phyloP scores from a whole-genome alignment of 192 early-diverging fungal species.

The Coemansia sp. region DNA sequence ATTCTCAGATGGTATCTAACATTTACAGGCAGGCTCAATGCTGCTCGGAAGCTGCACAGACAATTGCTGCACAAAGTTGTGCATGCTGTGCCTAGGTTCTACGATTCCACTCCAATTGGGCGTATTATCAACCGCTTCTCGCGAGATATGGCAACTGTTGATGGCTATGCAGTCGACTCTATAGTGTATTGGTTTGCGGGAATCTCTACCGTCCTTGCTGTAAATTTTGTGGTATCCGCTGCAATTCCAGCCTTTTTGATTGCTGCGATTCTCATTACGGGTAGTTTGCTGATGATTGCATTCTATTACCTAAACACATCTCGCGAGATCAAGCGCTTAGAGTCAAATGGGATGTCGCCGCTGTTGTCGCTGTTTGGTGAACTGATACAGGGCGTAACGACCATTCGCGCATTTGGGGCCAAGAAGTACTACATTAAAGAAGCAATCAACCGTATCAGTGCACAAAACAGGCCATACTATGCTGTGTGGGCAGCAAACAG shows the following conservation, averaged over 20 bases:
- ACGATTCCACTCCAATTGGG: slow-evolving; percentile 81
- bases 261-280: slow-evolving; percentile 58
- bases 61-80: slow-evolving; percentile 60
- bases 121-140: slow-evolving; percentile 84
- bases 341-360: slow-evolving; percentile 70
- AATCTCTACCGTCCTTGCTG: slow-evolving; percentile 52
- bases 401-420: too few relatives aligned
- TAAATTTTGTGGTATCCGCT: slow-evolving; percentile 57
- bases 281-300: slow-evolving; percentile 63
- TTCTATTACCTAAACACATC: slow-evolving; percentile 70
- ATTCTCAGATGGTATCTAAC: too few relatives aligned
- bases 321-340: slow-evolving; percentile 84
- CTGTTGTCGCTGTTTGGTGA: slow-evolving; percentile 80
- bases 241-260: slow-evolving; percentile 74
- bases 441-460: slow-evolving; percentile 59
- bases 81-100: slow-evolving; percentile 76
- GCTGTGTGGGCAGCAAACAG: slow-evolving; percentile 81
- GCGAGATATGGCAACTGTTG: slow-evolving; percentile 77
- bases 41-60: too few relatives aligned
- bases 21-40: too few relatives aligned
- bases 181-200: slow-evolving; percentile 56
- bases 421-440: too few relatives aligned
- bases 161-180: slow-evolving; percentile 59
- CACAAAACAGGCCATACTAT: slow-evolving; percentile 80
- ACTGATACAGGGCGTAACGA: slow-evolving; percentile 67